These are phyloP conservation scores for Leersia perrieri DNA, from an alignment of 176 grass and related monocot species.

Conservation along the genomic window DNA sequence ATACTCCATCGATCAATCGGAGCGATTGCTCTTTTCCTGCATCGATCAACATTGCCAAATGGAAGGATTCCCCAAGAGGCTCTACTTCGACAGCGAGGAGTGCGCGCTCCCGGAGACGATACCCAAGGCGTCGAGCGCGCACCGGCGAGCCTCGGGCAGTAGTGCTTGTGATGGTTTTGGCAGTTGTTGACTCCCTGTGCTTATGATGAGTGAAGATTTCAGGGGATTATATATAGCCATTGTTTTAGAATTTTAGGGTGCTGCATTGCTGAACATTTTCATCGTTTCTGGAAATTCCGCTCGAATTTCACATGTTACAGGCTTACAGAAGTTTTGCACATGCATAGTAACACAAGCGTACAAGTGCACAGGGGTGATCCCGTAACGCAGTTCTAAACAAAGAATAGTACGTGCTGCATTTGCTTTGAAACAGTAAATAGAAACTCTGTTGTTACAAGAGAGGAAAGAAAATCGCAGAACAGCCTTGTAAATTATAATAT, in stretches of 20 bases:
- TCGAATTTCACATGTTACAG: not conserved
- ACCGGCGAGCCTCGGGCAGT: not conserved
- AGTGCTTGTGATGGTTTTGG: not conserved
- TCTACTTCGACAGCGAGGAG: conserved; percentile 90
- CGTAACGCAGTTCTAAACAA: not conserved
- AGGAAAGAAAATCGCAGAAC: no score
- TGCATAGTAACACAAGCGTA: not conserved
- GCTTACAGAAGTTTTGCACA: not conserved
- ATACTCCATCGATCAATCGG: no score
- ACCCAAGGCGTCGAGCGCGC: conserved; percentile 32
- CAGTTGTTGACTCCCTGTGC: conserved; percentile 30
- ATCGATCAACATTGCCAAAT: conserved; percentile 42
- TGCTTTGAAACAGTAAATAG: not conserved
- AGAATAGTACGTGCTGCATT: not conserved
- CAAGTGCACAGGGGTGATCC: not conserved
- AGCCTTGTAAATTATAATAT: no score
- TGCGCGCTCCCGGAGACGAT: conserved; percentile 62
- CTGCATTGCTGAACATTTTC: not conserved
- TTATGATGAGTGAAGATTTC: conserved; percentile 11
- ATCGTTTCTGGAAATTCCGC: not conserved
- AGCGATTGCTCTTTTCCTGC: no score
- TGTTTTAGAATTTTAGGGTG: not conserved
- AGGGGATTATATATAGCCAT: not conserved
- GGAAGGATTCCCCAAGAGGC: conserved; percentile 63
- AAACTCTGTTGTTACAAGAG: no score